Evolutionary conservation across 768 basidiomycete species (phyloP), one percentile per base, ranked within the genome.

Genomic region (Rhizopogon rudus): DNA sequence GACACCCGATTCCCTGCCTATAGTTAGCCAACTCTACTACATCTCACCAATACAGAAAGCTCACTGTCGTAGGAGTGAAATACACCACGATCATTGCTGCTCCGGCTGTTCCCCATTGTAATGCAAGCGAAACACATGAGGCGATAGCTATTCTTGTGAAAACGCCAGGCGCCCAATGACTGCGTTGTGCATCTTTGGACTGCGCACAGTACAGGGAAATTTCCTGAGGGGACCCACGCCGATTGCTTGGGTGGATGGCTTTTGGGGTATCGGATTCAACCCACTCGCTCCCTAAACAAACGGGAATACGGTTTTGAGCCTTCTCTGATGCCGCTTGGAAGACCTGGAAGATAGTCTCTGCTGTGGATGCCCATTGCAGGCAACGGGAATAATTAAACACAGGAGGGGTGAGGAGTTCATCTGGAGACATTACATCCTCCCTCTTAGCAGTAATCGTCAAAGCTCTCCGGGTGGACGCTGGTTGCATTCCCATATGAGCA

Each of bases 61-160:
- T 14, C 51, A 39, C 50, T 8, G 56, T 58, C 5, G 66, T 67
- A 10, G 66, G 66, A 6, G 66, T 67, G 40, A 59, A 61, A 40
- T 54, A 60, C 14, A 61, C 59, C 16, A 63, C 59, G 9, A 64
- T 25, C 16, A 65, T 31, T 3, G 66, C 65, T 9, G 61, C 63
- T 8, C 66, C 65, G 5, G 57, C 45, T 5, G 65, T 63, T 4
- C 54, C 58, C 67, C 66, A 68, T 54, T 66, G 65, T 29, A 66
- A 40, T 6, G 55, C 46, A 3, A 66, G 48, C 14, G 62, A 59
- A 12, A 58, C 40, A 16, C 54, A 4, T 6, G 65, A 61, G 10
- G 67, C 65, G 33, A 65, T 40, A 17, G 56, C 10, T n/a, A 66
- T 58, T 29, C 65, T 51, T 28, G 28, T 44, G 39, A 57, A 61